Conservation (phyloP, 345 rosid genomes). For the Moricandia moricandioides region DNA sequence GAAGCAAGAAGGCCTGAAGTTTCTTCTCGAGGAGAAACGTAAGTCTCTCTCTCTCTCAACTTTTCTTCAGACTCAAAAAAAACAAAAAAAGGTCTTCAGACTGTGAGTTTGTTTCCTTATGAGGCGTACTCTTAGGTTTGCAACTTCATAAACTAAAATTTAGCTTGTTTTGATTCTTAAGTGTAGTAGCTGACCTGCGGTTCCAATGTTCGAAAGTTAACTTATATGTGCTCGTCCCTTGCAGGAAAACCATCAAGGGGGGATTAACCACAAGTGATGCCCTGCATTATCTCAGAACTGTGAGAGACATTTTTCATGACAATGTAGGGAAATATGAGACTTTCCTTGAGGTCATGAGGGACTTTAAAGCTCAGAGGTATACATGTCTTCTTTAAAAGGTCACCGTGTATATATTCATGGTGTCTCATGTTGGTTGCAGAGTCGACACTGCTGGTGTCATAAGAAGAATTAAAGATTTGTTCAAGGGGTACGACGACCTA, state of each 20-base stretch:
- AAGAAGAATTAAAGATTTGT: constrained; percentile 76
- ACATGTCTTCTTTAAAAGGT: neutral
- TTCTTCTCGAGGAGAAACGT: constrained; percentile 78
- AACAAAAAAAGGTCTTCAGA: too few species aligned
- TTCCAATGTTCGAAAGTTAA: neutral
- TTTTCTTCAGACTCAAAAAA: too few species aligned
- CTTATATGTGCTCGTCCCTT: constrained; percentile 25
- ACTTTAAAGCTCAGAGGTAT: constrained; percentile 89
- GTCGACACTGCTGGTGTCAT: constrained; percentile 85
- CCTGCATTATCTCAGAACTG: constrained; percentile 79
- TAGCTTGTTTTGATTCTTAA: neutral
- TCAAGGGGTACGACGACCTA: constrained; percentile 76
- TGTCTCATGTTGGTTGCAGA: constrained; percentile 44
- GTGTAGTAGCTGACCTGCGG: constrained; percentile 7
- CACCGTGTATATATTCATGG: constrained; percentile 11
- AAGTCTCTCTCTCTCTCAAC: constrained; percentile 35
- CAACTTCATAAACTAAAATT: neutral
- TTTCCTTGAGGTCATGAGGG: constrained; percentile 92
- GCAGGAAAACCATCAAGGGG: constrained; percentile 53
- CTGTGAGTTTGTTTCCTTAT: neutral
- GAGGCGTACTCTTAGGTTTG: neutral
- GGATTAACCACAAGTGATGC: constrained; percentile 84
- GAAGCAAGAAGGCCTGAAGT: constrained; percentile 48
- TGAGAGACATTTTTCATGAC: constrained; percentile 74
- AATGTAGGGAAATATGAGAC: constrained; percentile 72